Conservation (phyloP, 2,329 filamentous ascomycete genomes). For the Phialemoniopsis sp. region DNA sequence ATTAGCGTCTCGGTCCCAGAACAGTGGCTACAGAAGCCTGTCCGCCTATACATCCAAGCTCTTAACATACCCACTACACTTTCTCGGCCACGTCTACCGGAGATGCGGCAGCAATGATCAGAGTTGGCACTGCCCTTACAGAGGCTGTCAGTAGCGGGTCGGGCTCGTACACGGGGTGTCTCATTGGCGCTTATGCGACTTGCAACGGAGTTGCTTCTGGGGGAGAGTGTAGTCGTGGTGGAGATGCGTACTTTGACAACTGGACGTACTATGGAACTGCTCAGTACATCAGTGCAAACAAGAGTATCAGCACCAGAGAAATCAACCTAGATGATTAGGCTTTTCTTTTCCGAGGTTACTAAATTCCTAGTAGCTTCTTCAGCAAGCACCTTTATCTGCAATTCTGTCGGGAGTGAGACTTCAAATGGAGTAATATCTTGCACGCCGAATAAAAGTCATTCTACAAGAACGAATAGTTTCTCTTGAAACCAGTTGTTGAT, state of each 20-base stretch:
- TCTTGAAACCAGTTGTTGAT: no score
- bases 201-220: slow-evolving; percentile 26
- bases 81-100: slow-evolving; percentile 17
- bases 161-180: slow-evolving; percentile 24
- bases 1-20: background rate
- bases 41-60: slow-evolving; percentile 22
- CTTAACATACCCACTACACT: slow-evolving; percentile 21
- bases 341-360: no score
- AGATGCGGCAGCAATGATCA: slow-evolving; percentile 9
- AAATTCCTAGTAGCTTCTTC: no score
- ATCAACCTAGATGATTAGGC: no score
- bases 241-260: slow-evolving; percentile 20
- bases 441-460: no score
- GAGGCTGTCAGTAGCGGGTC: slow-evolving; percentile 23
- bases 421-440: no score
- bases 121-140: slow-evolving; percentile 19
- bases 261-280: no score
- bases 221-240: slow-evolving; percentile 18
- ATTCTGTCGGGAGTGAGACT: no score
- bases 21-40: slow-evolving; percentile 5
- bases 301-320: no score
- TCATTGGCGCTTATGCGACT: slow-evolving; percentile 28
- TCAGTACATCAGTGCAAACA: no score
- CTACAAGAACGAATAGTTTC: no score
- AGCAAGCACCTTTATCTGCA: no score